Conservation (phyloP, 805 yeast genomes). For the Brettanomyces sp. region DNA sequence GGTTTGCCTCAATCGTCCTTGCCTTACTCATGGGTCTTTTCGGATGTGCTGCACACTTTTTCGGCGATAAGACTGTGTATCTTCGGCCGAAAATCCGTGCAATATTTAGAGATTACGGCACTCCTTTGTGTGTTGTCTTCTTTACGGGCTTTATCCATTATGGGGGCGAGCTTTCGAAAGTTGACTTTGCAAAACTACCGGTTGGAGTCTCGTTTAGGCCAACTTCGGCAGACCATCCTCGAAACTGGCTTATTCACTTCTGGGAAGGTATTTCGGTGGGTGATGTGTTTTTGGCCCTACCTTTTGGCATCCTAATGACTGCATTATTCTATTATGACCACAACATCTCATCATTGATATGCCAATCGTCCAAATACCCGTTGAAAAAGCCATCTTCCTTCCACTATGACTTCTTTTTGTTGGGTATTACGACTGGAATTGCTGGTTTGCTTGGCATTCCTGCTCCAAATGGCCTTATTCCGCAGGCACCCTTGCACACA, state of each 20-base stretch:
- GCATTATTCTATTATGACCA: slow-evolving; percentile 89
- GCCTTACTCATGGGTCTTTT: slow-evolving; percentile 68
- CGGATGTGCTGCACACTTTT: slow-evolving; percentile 52
- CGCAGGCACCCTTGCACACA: slow-evolving; percentile 95
- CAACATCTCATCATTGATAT: slow-evolving; percentile 87
- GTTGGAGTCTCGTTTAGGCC: slow-evolving; percentile 69
- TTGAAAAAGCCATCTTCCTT: slow-evolving; percentile 80
- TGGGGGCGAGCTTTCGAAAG: slow-evolving; percentile 61
- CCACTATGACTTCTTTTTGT: slow-evolving; percentile 82
- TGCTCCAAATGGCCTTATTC: slow-evolving; percentile 93
- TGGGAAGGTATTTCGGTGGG: slow-evolving; percentile 62
- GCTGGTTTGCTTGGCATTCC: slow-evolving; percentile 88
- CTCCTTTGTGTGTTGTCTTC: slow-evolving; percentile 74
- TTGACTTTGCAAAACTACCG: slow-evolving; percentile 55
- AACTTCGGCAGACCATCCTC: slow-evolving; percentile 40
- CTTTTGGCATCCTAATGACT: slow-evolving; percentile 83
- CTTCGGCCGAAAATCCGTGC: slow-evolving; percentile 54
- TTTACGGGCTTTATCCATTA: slow-evolving; percentile 92
- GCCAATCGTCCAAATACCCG: slow-evolving; percentile 77
- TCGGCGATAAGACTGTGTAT: slow-evolving; percentile 56
- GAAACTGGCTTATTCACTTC: slow-evolving; percentile 73
- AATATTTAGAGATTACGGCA: slow-evolving; percentile 75
- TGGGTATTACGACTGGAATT: slow-evolving; percentile 81
- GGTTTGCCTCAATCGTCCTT: slow-evolving; percentile 62
- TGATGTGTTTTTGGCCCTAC: slow-evolving; percentile 80